Evolutionary conservation across 2,329 filamentous ascomycete species (phyloP).

Genomic region (Didymella sp.): DNA sequence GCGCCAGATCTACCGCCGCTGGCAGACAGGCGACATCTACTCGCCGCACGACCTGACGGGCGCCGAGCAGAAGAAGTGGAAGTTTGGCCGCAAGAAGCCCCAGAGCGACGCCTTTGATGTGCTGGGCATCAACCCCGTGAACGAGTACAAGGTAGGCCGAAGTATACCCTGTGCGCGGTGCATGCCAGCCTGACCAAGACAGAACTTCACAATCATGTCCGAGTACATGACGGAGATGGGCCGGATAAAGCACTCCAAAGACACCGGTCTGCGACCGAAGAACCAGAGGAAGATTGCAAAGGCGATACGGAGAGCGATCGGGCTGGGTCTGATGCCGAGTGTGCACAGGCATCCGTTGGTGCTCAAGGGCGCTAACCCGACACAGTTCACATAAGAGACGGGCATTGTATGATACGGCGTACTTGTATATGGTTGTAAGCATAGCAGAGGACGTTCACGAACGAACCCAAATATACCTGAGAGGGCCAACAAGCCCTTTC

Average conservation of each 20-base stretch:
- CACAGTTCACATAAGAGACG: conserved; percentile 30
- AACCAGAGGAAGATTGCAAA: conserved; percentile 95
- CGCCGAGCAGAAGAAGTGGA: conserved; percentile 83
- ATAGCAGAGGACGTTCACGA: conserved; percentile 2
- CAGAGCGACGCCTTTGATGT: conserved; percentile 77
- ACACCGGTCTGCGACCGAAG: conserved; percentile 81
- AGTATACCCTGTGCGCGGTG: no score
- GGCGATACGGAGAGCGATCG: conserved; percentile 86
- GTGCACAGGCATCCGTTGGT: conserved; percentile 79
- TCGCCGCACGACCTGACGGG: conserved; percentile 84
- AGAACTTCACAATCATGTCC: conserved; percentile 93
- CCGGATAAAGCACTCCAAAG: conserved; percentile 76
- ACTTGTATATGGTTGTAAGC: conserved; percentile 19
- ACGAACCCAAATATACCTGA: no score
- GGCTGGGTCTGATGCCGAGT: conserved; percentile 89
- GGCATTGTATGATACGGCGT: conserved; percentile 5
- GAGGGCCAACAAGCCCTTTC: no score
- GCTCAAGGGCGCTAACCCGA: conserved; percentile 37
- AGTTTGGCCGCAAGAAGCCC: conserved; percentile 58
- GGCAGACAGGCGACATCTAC: conserved; percentile 83
- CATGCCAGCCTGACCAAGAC: conserved; percentile 9
- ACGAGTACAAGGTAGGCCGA: conserved; percentile 80
- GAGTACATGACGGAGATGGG: conserved; percentile 88
- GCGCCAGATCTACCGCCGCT: conserved; percentile 72
- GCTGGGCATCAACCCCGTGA: conserved; percentile 78